These are phyloP conservation scores for Rhynchospora pubera DNA, from an alignment of 176 grass and related monocot genomes.

Conservation along the genomic window DNA sequence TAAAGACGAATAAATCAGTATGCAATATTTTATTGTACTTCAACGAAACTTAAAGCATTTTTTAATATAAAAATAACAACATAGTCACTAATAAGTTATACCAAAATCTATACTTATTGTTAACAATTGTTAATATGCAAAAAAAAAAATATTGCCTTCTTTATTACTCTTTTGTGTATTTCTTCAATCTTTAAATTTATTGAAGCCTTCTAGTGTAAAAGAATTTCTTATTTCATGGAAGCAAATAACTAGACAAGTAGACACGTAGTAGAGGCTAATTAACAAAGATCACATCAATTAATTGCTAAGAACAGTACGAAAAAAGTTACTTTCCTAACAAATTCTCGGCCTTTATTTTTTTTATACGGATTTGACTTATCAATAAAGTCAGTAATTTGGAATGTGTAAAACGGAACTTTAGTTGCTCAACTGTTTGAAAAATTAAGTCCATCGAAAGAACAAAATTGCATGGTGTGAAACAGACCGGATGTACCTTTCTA, in stretches of 20 bases:
- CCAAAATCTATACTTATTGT: too few relatives aligned
- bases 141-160: too few relatives aligned
- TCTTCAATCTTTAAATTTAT: background rate
- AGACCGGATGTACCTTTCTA: constrained; percentile 20
- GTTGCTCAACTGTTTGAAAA: background rate
- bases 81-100: too few relatives aligned
- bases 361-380: background rate
- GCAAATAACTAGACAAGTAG: background rate
- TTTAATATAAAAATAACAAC: too few relatives aligned
- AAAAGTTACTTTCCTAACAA: background rate
- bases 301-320: background rate
- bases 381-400: background rate
- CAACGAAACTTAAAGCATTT: too few relatives aligned
- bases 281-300: constrained; percentile 3
- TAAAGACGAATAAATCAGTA: too few relatives aligned
- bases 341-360: background rate
- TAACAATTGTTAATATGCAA: too few relatives aligned
- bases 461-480: constrained; percentile 1
- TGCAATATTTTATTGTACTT: too few relatives aligned
- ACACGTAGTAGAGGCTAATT: background rate
- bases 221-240: background rate
- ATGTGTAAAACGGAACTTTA: background rate
- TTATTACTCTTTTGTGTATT: background rate
- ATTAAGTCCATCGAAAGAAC: background rate
- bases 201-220: background rate